Evolutionary conservation across 2,329 filamentous ascomycete genomes (phyloP).

Genomic region (Arthroderma sp.): DNA sequence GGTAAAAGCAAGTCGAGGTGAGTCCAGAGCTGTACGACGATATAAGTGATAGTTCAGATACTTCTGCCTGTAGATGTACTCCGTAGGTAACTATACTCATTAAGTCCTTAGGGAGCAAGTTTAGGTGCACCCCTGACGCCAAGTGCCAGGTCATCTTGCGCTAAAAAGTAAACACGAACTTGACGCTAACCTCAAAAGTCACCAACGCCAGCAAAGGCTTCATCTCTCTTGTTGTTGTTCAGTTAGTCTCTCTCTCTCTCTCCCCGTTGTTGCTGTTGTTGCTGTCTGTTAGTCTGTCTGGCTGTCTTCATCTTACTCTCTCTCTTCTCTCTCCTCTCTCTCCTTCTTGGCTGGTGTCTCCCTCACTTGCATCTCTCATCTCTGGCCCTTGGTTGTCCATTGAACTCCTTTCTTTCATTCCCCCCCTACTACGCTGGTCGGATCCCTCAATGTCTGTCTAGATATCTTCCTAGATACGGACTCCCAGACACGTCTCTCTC

Average conservation of each 20-base stretch:
- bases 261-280: background rate
- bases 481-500: background rate
- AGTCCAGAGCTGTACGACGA: too few relatives aligned
- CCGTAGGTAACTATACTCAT: too few relatives aligned
- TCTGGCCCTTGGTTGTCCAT: conserved; percentile 3
- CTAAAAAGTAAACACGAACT: too few relatives aligned
- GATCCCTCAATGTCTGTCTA: too few relatives aligned
- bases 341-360: background rate
- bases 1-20: too few relatives aligned
- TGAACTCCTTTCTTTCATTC: conserved; percentile 1
- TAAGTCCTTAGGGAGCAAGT: too few relatives aligned
- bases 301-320: background rate
- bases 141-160: too few relatives aligned
- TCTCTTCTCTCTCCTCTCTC: background rate
- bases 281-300: background rate
- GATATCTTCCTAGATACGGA: too few relatives aligned
- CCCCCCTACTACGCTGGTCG: background rate
- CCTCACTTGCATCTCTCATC: background rate
- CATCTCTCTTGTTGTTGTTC: background rate
- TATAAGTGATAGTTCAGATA: too few relatives aligned
- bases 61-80: too few relatives aligned
- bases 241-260: background rate
- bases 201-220: background rate
- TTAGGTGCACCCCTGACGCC: too few relatives aligned
- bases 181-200: too few relatives aligned